Base-by-base conservation (phyloP, 2,329 filamentous ascomycete genomes). In the Trichophyton equinum region DNA sequence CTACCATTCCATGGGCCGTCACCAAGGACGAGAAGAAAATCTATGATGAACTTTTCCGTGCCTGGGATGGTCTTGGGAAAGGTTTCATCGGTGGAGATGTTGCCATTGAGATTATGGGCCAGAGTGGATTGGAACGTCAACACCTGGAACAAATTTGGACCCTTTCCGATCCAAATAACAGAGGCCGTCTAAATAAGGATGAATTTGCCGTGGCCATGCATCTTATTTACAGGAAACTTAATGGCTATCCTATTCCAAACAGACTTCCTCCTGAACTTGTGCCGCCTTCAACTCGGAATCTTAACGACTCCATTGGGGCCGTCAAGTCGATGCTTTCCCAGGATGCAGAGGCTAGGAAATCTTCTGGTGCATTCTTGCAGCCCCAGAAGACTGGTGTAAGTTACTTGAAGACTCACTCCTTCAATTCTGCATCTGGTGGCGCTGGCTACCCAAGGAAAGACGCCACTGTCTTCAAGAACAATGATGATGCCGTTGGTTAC, bases 161-260 rank as follows among this genome's bases (percentile, higher is more conserved):
- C 8, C 78, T 99, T 62, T 87, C 92, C 2, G 94, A 99, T 71
- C 87, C 91, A 36, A 87, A 91, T 65, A 96, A 99, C 74, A 94
- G 94, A 73, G 94, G 94, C 18, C 87, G 91, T 61, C 81, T 99
- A 33, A 91, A 99, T 68, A 83, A 97, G 69, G 94, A 99, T 71
- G 94, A 99, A 71, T 99, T 99, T 71, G 91, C 94, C 7, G 92
- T 99, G 59, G 91, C 91, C 8, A 99, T 99, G 94, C 94, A 99
- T 81, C 78, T 99, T 75, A 99, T 99, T 68, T 99, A 99, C 77
- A 84, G 94, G 68, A 96, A 95, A 72, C 81, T 99, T 59, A 97
- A 99, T 69, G 92, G 92, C 40, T 97, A 97, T 70, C 91, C 92
- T 1, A 81, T 97, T 36, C 94, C 94, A 15, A 88, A 85, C 68